Base-by-base conservation (phyloP, 2,329 filamentous ascomycete species). In the Lomentospora prolificans region DNA sequence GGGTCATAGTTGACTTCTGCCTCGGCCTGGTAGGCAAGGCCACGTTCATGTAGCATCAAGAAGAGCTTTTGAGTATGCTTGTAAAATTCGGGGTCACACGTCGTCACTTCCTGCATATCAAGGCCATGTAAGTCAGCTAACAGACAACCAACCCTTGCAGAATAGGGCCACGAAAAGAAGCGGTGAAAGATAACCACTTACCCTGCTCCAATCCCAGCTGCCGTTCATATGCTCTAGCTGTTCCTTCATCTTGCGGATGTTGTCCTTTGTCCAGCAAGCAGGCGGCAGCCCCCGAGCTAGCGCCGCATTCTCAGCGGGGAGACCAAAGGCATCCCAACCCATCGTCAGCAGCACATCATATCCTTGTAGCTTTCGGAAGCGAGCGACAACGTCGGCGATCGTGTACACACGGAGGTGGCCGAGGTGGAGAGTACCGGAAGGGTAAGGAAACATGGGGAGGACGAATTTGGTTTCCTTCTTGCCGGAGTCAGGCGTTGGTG, bases 371-470 rank as follows among this genome's bases (percentile, higher is more conserved):
- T 78, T 79, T 63, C 85, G 82, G 65, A 85, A 95, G 55, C 90
- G 81, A 12, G 89, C 84, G 54, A 95, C 72, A 8, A 91, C 87
- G 72, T 96, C 90, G 58, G 90, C 89, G 60, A 96, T 94, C 36
- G 90, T 89, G 73, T 95, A 96, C 52, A 95, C 89, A 50, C 90
- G 84, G 39, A 95, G 74, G 68, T 96, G 90, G 12, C 90, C 90
- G 58, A 95, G 82, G 67, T 96, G 90, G 27, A 96, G 78, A 28
- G 84, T 85, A 28, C 90, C 90, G 0, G 90, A 95, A 1, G 90
- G 90, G 67, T 96, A 96, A 0, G 90, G 90, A 66, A 95, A 95
- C 90, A 96, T 96, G 61, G 90, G 86, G 55, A 95, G 75, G 59
- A 95, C 82, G 67, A 92, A 95, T 68, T 76, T 77, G 57, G 70